These are phyloP conservation scores for Talaromyces pinophilus DNA, from an alignment of 2,329 filamentous ascomycete genomes.

Conservation along the genomic window DNA sequence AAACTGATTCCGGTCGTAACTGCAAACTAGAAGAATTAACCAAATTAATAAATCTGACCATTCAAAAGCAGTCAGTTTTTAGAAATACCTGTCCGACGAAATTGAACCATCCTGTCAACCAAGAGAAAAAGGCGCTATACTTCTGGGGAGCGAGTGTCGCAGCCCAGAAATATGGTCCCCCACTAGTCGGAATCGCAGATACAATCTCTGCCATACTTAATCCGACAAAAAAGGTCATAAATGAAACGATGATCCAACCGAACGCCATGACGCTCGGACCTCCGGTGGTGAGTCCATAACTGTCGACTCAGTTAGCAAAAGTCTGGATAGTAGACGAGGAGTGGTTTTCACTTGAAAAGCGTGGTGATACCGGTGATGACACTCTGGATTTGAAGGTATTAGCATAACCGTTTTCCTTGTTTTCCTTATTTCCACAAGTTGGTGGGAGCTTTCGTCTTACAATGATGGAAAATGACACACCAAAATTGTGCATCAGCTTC, in stretches of 20 bases:
- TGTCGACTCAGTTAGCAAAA: neutral
- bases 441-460: neutral
- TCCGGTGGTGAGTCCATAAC: slow-evolving; percentile 19
- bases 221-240: slow-evolving; percentile 21
- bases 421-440: neutral
- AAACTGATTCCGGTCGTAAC: slow-evolving; percentile 23
- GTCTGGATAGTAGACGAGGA: neutral
- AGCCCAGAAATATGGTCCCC: slow-evolving; percentile 21
- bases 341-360: neutral
- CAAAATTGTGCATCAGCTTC: slow-evolving; percentile 20
- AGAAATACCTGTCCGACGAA: slow-evolving; percentile 18
- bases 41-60: neutral
- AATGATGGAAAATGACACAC: slow-evolving; percentile 21
- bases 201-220: slow-evolving; percentile 21
- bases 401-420: neutral
- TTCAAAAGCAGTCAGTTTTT: neutral
- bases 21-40: slow-evolving; percentile 12
- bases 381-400: neutral
- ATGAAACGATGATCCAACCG: slow-evolving; percentile 18
- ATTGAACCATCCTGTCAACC: slow-evolving; percentile 21
- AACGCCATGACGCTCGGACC: slow-evolving; percentile 17
- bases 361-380: neutral
- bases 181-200: slow-evolving; percentile 18
- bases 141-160: slow-evolving; percentile 17
- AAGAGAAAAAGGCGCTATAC: slow-evolving; percentile 15